phyloP scores from a whole-genome alignment of 768 basidiomycete species.

The Podaxis sp. region DNA sequence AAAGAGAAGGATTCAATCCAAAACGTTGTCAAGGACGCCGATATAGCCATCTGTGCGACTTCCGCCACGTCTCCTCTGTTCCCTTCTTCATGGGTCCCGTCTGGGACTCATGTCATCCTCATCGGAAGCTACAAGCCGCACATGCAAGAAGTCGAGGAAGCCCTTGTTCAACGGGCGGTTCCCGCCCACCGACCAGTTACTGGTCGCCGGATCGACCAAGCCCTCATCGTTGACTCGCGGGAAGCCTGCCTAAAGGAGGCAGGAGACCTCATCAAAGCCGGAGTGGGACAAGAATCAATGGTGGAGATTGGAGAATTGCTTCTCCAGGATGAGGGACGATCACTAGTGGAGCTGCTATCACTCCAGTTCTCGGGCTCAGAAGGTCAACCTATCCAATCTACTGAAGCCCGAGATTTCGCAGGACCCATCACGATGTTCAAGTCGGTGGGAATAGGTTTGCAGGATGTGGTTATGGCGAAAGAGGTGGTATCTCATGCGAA shows the following conservation, averaged over 20 bases:
- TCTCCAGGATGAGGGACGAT: slow-evolving; percentile 17
- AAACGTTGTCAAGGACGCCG: slow-evolving; percentile 38
- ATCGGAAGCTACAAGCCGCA: slow-evolving; percentile 80
- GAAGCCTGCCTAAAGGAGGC: slow-evolving; percentile 74
- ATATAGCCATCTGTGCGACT: slow-evolving; percentile 77
- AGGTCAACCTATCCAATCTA: slow-evolving; percentile 7
- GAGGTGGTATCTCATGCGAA: slow-evolving; percentile 67
- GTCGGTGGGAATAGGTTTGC: slow-evolving; percentile 84
- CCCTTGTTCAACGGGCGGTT: slow-evolving; percentile 54
- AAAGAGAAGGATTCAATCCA: slow-evolving; percentile 20
- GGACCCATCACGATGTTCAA: slow-evolving; percentile 80
- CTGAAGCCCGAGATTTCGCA: slow-evolving; percentile 17
- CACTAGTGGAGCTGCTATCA: slow-evolving; percentile 11
- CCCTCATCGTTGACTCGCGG: slow-evolving; percentile 73
- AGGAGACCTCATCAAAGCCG: slow-evolving; percentile 74
- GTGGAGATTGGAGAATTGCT: slow-evolving; percentile 74
- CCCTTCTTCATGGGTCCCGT: slow-evolving; percentile 58
- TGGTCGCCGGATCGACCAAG: slow-evolving; percentile 3
- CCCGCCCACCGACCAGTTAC: background rate
- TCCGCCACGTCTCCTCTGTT: slow-evolving; percentile 72
- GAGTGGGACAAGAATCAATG: slow-evolving; percentile 37
- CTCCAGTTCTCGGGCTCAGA: background rate
- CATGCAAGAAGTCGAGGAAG: slow-evolving; percentile 75
- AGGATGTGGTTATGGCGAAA: slow-evolving; percentile 80
- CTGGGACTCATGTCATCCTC: slow-evolving; percentile 69